These are phyloP conservation scores for Saccharomycopsis javanensis DNA, from an alignment of 805 yeast genomes.

Conservation along the genomic window DNA sequence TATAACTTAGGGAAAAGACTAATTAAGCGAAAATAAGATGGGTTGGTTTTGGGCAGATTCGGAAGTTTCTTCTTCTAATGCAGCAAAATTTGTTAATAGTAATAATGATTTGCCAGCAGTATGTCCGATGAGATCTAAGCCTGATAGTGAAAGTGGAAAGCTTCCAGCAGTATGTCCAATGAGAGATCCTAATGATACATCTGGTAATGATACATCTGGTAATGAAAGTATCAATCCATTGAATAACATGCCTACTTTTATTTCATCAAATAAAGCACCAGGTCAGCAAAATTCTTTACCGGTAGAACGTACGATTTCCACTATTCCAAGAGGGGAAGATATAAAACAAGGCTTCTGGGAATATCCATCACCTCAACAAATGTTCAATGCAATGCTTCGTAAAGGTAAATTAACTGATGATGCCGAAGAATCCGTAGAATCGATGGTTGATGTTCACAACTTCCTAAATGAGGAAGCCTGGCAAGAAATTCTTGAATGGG, in stretches of 20 bases:
- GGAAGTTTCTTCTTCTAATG: conserved; percentile 7
- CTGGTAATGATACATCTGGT: conserved; percentile 25
- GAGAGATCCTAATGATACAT: conserved; percentile 23
- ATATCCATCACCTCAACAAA: conserved; percentile 98
- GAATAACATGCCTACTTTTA: conserved; percentile 76
- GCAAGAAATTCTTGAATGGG: conserved; percentile 93
- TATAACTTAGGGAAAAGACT: no score
- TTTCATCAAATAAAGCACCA: conserved; percentile 59
- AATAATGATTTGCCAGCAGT: conserved; percentile 3
- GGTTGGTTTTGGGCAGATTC: conserved; percentile 85
- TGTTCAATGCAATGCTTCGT: conserved; percentile 94
- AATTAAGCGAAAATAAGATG: no score
- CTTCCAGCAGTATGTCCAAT: conserved; percentile 34
- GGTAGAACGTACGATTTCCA: conserved; percentile 71
- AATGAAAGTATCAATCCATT: conserved; percentile 54
- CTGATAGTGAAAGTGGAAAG: conserved; percentile 9
- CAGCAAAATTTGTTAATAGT: conserved; percentile 16
- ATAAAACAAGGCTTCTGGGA: conserved; percentile 81
- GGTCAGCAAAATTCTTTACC: conserved; percentile 76
- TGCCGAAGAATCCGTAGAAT: conserved; percentile 91
- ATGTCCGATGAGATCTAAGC: conserved; percentile 25
- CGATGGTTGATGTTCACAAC: conserved; percentile 96
- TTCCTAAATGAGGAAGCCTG: conserved; percentile 96
- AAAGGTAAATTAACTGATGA: conserved; percentile 85
- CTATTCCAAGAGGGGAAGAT: conserved; percentile 75